Evolutionary conservation across 2,329 filamentous ascomycete species (phyloP), one percentile per base, ranked within the genome.

Genomic region (Sclerotinia sclerotiorum): DNA sequence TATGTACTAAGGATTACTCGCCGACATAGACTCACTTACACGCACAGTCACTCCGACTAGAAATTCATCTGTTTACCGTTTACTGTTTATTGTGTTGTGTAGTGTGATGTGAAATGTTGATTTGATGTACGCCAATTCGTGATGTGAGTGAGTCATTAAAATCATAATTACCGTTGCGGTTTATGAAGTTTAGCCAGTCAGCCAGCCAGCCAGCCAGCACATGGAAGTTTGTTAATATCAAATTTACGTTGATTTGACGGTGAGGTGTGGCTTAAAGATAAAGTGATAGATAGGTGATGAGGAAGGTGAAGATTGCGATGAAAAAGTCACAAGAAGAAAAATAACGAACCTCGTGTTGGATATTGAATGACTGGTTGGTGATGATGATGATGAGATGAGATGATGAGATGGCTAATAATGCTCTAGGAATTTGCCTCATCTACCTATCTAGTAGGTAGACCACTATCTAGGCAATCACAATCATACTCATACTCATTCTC

Each of bases 321-420:
- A 49, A 49, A 44, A 48, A n/a, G 54, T 57, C 21, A 57, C 32
- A 48, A 61, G 57, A 48, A 61, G 11, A 32, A 61, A 44, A 48
- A 61, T 19, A 6, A 32, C 17, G 1, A 32, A 13, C 13, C 11
- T n/a, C 13, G 24, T 61, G n/a, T 48, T 61, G 42, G 42, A 48
- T 48, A 32, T 21, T 19, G 35, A 24, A 21, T 49, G 35, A 27
- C n/a, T 42, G 35, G 55, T 35, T 49, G 3, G 10, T 35, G 24
- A 19, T n/a, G 29, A n/a, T 32, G 46, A 49, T 39, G 54, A 15
- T 35, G 27, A 62, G 60, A 39, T 27, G 60, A 51, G 60, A 62
- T 62, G 46, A 62, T 51, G 60, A 39, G 11, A 13, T 39, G 35
- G 35, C 35, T 35, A 35, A 35, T 35, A 35, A 8, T 1, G 35